These are phyloP conservation scores for Stephania japonica DNA, from an alignment of 164 flowering plant genomes.

Conservation along the genomic window DNA sequence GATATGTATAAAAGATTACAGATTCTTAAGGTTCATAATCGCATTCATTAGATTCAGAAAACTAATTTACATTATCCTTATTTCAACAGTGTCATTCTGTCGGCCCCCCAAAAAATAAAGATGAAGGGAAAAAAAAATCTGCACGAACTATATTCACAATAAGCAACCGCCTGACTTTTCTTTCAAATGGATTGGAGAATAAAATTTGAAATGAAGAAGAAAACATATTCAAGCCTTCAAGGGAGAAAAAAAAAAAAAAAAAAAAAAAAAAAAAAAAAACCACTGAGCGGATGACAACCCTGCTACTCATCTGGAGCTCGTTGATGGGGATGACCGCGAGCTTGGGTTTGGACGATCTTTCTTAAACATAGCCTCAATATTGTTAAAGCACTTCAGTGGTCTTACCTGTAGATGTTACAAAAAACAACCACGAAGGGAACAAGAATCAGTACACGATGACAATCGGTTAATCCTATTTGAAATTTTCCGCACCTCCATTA, in stretches of 20 bases:
- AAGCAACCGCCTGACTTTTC: not conserved
- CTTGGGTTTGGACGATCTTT: conserved; percentile 42
- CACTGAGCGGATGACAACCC: not conserved
- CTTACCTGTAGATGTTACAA: conserved; percentile 55
- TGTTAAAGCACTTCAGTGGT: conserved; percentile 62
- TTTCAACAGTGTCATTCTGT: not conserved
- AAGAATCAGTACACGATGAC: not conserved
- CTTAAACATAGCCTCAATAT: conserved; percentile 48
- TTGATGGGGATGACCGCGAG: conserved; percentile 44
- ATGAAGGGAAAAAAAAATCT: not conserved
- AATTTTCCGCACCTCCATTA: no score
- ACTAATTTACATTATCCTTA: conserved; percentile 1
- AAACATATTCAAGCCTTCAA: not conserved
- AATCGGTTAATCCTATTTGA: no score
- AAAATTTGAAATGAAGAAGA: not conserved
- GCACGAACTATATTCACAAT: not conserved
- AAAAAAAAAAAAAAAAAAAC: no score
- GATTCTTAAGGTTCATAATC: no score
- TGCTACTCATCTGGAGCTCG: conserved; percentile 14
- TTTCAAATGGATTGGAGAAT: not conserved
- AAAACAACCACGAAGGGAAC: not conserved
- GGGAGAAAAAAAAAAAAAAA: not conserved
- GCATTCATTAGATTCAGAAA: not conserved
- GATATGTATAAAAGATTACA: no score
- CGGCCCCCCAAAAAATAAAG: not conserved